Conservation (phyloP, 2,329 filamentous ascomycete species). For the Trichoderma aggressivum region DNA sequence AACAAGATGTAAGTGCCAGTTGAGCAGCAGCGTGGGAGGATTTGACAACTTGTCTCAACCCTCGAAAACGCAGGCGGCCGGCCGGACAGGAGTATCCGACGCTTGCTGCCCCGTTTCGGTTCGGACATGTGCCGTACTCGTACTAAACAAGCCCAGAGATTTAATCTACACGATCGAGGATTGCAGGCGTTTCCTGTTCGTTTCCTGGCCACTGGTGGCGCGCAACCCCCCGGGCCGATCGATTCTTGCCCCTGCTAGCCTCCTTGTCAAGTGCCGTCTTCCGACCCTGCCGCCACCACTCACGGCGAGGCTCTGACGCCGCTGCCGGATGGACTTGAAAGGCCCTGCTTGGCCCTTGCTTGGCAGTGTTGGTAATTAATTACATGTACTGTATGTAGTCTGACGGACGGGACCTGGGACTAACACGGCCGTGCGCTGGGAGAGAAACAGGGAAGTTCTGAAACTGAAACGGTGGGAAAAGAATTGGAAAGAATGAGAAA, state of each 20-base stretch:
- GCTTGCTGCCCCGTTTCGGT: not conserved
- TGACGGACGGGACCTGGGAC: not conserved
- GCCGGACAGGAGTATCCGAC: not conserved
- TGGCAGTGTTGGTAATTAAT: not conserved
- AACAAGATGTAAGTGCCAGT: not conserved
- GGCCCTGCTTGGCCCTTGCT: slow-evolving; percentile 1
- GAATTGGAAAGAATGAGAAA: not conserved
- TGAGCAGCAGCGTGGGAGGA: not conserved
- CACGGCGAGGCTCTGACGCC: slow-evolving; percentile 14
- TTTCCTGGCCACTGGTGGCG: not conserved
- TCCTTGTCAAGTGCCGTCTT: slow-evolving; percentile 15
- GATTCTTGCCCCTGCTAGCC: slow-evolving; percentile 10
- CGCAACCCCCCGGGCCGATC: slow-evolving; percentile 7
- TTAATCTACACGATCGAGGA: slow-evolving; percentile 12
- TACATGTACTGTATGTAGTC: not conserved
- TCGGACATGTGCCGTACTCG: not conserved
- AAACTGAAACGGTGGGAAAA: not conserved
- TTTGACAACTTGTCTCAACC: not conserved
- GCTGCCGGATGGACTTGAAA: not conserved
- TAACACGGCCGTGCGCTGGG: not conserved
- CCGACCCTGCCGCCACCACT: slow-evolving; percentile 14
- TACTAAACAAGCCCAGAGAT: not conserved
- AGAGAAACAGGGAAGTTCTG: slow-evolving; percentile 1
- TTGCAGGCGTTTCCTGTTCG: not conserved
- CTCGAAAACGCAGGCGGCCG: not conserved